Base-by-base conservation (phyloP, 768 basidiomycete species). In the Agrocybe chaxingu region DNA sequence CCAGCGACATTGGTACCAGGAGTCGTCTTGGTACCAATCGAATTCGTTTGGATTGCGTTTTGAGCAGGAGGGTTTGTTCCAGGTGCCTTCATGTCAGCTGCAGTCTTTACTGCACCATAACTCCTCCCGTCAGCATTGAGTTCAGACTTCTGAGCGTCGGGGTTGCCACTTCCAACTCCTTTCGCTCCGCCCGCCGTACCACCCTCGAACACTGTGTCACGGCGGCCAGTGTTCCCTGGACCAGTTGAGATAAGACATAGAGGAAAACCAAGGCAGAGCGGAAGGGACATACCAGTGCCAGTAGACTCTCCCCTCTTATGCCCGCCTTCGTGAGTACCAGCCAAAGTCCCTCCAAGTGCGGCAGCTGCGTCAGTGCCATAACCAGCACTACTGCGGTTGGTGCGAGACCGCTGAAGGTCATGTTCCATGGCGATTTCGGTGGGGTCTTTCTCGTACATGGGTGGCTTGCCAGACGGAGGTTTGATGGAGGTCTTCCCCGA, bases 311-410 rank as follows among this genome's bases (percentile, higher is more conserved):
- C 5, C 24, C 24, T 24, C 24, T 24, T 24, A 33, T 29, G 45
- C 33, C 37, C 33, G 16, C 53, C 49, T 13, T 40, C 48, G 46
- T 59, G 57, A 35, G 57, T 55, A 3, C 42, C 40, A 16, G 43
- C 29, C n/a, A 62, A 35, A 33, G 46, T 50, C 7, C 60, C 59
- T 1, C 59, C 59, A 31, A 40, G 31, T 7, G 57, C 59, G 19
- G 62, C 59, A 9, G 59, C 55, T 9, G 59, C 59, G 45, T 62
- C 59, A 3, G 57, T 57, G 1, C 57, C 62, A 53, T 54, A 52
- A 29, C 58, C 62, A 12, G 58, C 47, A 35, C 48, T 52, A 24
- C 51, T 54, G 24, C 42, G 43, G 16, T 11, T 16, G 9, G 18
- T 52, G 10, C 12, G 12, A 33, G 50, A 44, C n/a, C 47, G 46